Conservation (phyloP, 1,284 basidiomycete species). For the Cystobasidium pallidum region DNA sequence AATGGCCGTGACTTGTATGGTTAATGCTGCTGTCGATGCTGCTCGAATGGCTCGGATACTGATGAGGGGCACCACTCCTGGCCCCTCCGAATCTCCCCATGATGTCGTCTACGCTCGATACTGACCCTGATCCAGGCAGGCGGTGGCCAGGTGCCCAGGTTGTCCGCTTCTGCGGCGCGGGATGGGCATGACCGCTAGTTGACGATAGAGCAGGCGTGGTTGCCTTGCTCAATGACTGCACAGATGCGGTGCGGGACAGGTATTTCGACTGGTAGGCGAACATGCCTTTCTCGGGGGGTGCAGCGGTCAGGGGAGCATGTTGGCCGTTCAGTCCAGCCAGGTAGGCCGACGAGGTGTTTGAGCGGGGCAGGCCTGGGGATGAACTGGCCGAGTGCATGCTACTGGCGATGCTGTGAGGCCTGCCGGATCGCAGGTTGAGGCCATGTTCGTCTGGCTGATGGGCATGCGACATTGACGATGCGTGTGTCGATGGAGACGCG, state of each 20-base stretch:
- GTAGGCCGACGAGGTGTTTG: slow-evolving; percentile 19
- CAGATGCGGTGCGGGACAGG: slow-evolving; percentile 29
- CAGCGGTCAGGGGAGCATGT: not conserved
- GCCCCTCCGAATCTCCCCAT: slow-evolving; percentile 38
- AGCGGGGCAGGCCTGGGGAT: slow-evolving; percentile 6
- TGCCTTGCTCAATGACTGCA: slow-evolving; percentile 30
- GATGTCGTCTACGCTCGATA: slow-evolving; percentile 42
- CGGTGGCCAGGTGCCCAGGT: slow-evolving; percentile 35
- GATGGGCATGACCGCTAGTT: not conserved
- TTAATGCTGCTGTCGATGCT: not conserved
- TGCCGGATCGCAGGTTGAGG: not conserved
- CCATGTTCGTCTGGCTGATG: slow-evolving; percentile 9
- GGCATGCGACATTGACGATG: not conserved
- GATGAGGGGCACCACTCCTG: too few species aligned
- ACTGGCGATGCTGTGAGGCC: not conserved
- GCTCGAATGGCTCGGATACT: too few species aligned
- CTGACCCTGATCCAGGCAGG: slow-evolving; percentile 17
- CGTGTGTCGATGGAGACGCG: not conserved
- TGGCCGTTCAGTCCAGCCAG: slow-evolving; percentile 21
- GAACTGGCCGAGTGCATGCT: too few species aligned
- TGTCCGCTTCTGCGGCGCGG: slow-evolving; percentile 31
- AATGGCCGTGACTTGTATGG: too few species aligned
- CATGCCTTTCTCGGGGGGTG: slow-evolving; percentile 32
- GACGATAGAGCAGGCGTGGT: slow-evolving; percentile 6
- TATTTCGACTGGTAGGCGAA: slow-evolving; percentile 41